Conservation (phyloP, 352 stramenopile genomes). For the Phytophthora aleatoria region DNA sequence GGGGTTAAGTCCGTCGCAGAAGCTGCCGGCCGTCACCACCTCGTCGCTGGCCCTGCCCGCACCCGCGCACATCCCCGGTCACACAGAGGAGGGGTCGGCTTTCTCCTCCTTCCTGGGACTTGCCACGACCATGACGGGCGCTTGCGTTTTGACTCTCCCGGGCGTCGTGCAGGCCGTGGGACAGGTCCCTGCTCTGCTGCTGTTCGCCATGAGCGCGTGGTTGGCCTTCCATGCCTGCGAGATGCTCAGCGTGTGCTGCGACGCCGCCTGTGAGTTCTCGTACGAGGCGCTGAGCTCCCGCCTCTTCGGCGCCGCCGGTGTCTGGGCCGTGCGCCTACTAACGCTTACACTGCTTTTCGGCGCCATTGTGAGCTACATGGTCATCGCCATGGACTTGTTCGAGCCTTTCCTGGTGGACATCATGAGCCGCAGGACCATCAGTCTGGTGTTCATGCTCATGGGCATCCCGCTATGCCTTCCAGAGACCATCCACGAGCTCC, state of each 20-base stretch:
- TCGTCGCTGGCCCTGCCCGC: constrained; percentile 5
- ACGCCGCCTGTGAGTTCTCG: constrained; percentile 71
- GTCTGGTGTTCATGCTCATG: constrained; percentile 65
- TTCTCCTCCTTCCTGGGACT: constrained; percentile 80
- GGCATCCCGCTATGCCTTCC: constrained; percentile 80
- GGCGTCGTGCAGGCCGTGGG: constrained; percentile 67
- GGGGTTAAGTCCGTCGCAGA: constrained; percentile 28
- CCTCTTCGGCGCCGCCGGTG: constrained; percentile 64
- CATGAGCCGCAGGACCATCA: constrained; percentile 66
- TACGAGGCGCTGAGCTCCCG: constrained; percentile 84
- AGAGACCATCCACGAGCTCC: constrained; percentile 84
- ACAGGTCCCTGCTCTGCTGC: constrained; percentile 49
- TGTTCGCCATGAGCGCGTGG: constrained; percentile 60
- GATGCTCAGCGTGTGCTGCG: constrained; percentile 70
- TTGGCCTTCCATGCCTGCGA: constrained; percentile 76
- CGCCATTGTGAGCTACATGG: constrained; percentile 82
- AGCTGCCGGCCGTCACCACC: background rate
- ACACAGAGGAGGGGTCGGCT: constrained; percentile 59
- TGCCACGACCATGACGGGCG: constrained; percentile 84
- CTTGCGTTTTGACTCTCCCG: constrained; percentile 78
- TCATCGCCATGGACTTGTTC: constrained; percentile 87
- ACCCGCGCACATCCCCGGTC: constrained; percentile 16
- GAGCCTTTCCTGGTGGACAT: constrained; percentile 67
- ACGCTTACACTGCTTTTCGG: constrained; percentile 81
- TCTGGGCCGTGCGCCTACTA: constrained; percentile 77